Evolutionary conservation across 257 asterid genomes (phyloP), one percentile per base, ranked within the genome.

Genomic region (Forsythia suspensa): DNA sequence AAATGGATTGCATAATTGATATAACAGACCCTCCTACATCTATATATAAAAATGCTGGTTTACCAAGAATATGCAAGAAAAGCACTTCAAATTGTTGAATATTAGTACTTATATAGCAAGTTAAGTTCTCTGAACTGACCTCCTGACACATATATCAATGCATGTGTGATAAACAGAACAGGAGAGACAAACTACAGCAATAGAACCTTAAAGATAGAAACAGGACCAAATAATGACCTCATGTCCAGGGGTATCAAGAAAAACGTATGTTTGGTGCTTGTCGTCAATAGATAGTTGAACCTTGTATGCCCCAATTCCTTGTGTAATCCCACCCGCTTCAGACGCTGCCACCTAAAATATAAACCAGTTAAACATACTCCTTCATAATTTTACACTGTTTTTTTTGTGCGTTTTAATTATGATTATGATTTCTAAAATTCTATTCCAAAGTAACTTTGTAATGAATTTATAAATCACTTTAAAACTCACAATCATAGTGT

Each of bases 161-260:
- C 69, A 76, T 61, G 66, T 34, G 38, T 71, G 16, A 42, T 15
- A n/a, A 24, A 75, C 55, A 77, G 71, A 36, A 52, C n/a, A 61
- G 68, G 51, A 52, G 66, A 42, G 72, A 73, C 5, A 2, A 48
- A 48, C 6, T 48, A 48, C 20, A 3, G 18, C 20, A 48, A 48
- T 48, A 59, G 46, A 46, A 75, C 67, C 80, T 70, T 78, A 82
- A 82, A 84, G 78, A 43, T 76, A 82, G 73, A 77, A 55, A 44
- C 20, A 48, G 42, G 16, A 42, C 55, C 13, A 36, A 38, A 36
- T 52, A 66, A 67, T 82, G 87, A 94, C 99, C 98, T 96, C 95
- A 39, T 96, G 99, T 77, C 99, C 99, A 34, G 99, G 99, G 72
- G 99, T 96, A 82, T 96, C 99, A 80, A 96, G 97, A 79, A 96